Evolutionary conservation across 2,329 filamentous ascomycete genomes (phyloP), one percentile per base, ranked within the genome.

Genomic region (Ceratocystis colombiana): DNA sequence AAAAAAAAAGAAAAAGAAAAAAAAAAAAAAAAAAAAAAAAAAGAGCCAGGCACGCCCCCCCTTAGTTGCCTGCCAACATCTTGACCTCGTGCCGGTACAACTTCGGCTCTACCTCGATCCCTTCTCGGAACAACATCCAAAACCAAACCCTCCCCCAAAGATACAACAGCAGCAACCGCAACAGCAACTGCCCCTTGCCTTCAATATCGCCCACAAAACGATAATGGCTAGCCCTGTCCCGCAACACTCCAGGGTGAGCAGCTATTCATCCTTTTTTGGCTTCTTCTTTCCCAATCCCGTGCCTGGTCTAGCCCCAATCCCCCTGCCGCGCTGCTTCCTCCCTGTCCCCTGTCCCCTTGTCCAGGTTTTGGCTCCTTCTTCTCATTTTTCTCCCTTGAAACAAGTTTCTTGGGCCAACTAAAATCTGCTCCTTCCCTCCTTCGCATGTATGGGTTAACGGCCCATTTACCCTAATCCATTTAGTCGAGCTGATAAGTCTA

Each of bases 401-500:
- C 53, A 57, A 57, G 53, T 57, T 57, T 57, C 53, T 25, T n/a
- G n/a, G 53, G 5, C 53, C 53, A 57, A 28, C 53, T 33, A 57
- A 57, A 41, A 25, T 30, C 44, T 12, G 44, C 53, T 48, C 41
- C 20, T 48, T 63, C n/a, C 28, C 44, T 30, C 17, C 22, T 30
- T 63, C 5, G 17, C 41, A 15, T 63, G 20, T 48, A 28, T 63
- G 41, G 28, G 53, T 57, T n/a, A 30, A n/a, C 53, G 53, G 28
- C 53, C 25, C 5, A 33, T n/a, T 28, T 28, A 30, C 53, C 53
- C 37, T 41, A 41, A 41, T 41, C 3, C 48, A 50, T 12, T 25
- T 50, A 22, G 48, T 50, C n/a, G 48, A 25, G 48, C 22, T 50
- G 48, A 50, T 25, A 22, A 50, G n/a, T 41, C 10, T 41, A 50